phyloP scores from a whole-genome alignment of 1,284 basidiomycete species.

The Ceratobasidium theobromae region DNA sequence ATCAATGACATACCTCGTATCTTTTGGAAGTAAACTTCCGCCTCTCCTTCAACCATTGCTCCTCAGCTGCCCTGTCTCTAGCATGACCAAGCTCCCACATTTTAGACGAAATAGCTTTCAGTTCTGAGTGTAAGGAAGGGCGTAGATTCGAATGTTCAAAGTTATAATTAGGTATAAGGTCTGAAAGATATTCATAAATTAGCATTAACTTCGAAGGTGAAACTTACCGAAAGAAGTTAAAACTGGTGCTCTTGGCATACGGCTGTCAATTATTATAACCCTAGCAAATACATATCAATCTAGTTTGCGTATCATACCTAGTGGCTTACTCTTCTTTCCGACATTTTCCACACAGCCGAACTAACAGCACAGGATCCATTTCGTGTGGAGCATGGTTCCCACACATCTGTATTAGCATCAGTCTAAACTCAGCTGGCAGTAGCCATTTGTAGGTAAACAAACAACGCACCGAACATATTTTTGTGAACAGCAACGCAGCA shows the following conservation, averaged over 20 bases:
- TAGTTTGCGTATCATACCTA: background rate
- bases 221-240: too few relatives aligned
- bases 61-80: too few relatives aligned
- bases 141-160: too few relatives aligned
- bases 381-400: background rate
- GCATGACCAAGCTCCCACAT: too few relatives aligned
- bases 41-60: too few relatives aligned
- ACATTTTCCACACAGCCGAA: conserved; percentile 14
- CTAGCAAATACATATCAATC: background rate
- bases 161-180: too few relatives aligned
- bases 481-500: conserved; percentile 3
- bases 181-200: too few relatives aligned
- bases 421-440: background rate
- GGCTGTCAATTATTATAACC: background rate
- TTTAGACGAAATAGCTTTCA: too few relatives aligned
- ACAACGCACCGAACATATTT: conserved; percentile 6
- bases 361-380: conserved; percentile 13
- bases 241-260: background rate
- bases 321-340: conserved; percentile 3
- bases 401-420: background rate
- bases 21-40: too few relatives aligned
- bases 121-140: too few relatives aligned
- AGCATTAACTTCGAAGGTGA: too few relatives aligned
- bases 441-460: background rate
- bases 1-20: too few relatives aligned